Percentiles rank a stretch among this genome's conserved stretches.
Conservation (phyloP, 148 eudicot genomes). For the Simmondsia chinensis region DNA sequence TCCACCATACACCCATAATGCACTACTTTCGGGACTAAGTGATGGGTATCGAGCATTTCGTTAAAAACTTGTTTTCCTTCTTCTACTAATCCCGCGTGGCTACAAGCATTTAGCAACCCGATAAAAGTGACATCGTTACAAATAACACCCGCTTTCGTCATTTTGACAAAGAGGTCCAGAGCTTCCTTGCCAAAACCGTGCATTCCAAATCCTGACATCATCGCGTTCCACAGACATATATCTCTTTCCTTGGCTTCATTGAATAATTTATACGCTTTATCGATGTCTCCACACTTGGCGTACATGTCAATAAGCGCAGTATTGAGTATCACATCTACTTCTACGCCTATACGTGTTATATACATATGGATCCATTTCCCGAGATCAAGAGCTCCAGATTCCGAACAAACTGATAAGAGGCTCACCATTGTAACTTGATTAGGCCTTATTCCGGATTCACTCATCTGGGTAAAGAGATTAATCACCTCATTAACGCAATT, state of each 20-base stretch:
- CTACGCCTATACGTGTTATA: slow-evolving; percentile 15
- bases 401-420: slow-evolving; percentile 20
- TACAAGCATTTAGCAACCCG: slow-evolving; percentile 25
- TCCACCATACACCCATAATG: slow-evolving; percentile 68
- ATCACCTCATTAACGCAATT: slow-evolving; percentile 15
- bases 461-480: slow-evolving; percentile 19
- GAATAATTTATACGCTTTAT: slow-evolving; percentile 13
- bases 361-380: slow-evolving; percentile 22
- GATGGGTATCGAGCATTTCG: slow-evolving; percentile 23
- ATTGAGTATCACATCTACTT: slow-evolving; percentile 15
- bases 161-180: slow-evolving; percentile 15
- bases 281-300: slow-evolving; percentile 27
- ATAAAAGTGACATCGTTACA: slow-evolving; percentile 28
- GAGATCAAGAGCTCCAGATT: slow-evolving; percentile 22
- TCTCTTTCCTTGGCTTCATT: slow-evolving; percentile 15
- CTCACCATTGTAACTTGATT: slow-evolving; percentile 27
- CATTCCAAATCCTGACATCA: slow-evolving; percentile 22
- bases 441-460: slow-evolving; percentile 11
- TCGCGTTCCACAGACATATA: slow-evolving; percentile 23
- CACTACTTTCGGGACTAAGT: slow-evolving; percentile 36
- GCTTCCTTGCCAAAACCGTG: slow-evolving; percentile 23
- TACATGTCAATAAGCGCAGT: slow-evolving; percentile 30
- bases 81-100: slow-evolving; percentile 25
- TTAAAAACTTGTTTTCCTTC: slow-evolving; percentile 25
- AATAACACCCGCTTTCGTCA: slow-evolving; percentile 9